Percentiles rank a stretch among this genome's conserved stretches.
Conservation (phyloP, 1,284 basidiomycete species). For the Cutaneotrichosporon mucoides region DNA sequence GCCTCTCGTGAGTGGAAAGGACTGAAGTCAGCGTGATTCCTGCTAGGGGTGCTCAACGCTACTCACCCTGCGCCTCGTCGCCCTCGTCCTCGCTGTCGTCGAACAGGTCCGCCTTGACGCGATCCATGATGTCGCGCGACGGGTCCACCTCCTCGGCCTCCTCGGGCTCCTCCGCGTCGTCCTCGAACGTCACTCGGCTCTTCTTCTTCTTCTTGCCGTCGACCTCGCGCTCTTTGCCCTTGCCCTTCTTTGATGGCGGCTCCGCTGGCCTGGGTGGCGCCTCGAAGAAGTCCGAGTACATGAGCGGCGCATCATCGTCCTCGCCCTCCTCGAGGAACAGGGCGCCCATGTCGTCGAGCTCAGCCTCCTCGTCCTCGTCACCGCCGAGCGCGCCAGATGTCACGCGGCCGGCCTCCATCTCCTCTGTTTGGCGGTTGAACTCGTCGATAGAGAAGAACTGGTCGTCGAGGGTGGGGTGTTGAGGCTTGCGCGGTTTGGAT, state of each 20-base stretch:
- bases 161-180: constrained; percentile 35
- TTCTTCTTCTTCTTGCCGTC: constrained; percentile 45
- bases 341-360: constrained; percentile 47
- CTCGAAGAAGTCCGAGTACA: constrained; percentile 61
- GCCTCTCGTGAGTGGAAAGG: constrained; percentile 54
- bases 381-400: constrained; percentile 59
- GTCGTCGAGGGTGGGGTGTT: constrained; percentile 74
- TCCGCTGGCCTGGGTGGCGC: constrained; percentile 37
- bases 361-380: constrained; percentile 55
- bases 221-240: constrained; percentile 19
- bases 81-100: constrained; percentile 53
- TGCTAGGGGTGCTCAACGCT: too few relatives aligned
- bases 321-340: constrained; percentile 49
- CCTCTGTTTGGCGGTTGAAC: constrained; percentile 84
- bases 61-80: constrained; percentile 37
- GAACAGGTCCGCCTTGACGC: constrained; percentile 55
- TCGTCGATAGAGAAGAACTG: constrained; percentile 84
- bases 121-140: constrained; percentile 48
- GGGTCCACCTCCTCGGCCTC: constrained; percentile 31
- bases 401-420: constrained; percentile 64
- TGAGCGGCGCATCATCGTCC: constrained; percentile 46
- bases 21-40: constrained; percentile 12
- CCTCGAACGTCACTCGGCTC: constrained; percentile 36
- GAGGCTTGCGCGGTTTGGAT: constrained; percentile 31
- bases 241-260: constrained; percentile 28